phyloP scores from a whole-genome alignment of 805 yeast genomes.

The Metschnikowia borealis region DNA sequence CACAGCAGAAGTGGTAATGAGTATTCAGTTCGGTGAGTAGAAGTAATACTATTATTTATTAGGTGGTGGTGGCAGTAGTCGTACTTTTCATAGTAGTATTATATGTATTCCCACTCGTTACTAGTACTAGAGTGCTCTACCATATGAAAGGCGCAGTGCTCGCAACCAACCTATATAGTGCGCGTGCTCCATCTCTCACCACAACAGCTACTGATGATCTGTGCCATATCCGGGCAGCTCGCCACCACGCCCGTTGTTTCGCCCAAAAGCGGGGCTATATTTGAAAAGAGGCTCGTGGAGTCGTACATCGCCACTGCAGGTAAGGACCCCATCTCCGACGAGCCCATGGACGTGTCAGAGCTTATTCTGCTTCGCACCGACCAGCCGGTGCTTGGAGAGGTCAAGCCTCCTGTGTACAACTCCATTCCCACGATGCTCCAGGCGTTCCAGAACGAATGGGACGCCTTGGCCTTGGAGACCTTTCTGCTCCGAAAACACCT shows the following conservation, averaged over 20 bases:
- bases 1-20: too few relatives aligned
- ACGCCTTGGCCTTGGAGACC: slow-evolving; percentile 75
- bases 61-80: too few relatives aligned
- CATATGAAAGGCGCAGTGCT: not conserved
- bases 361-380: slow-evolving; percentile 25
- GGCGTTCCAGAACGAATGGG: slow-evolving; percentile 86
- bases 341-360: slow-evolving; percentile 55
- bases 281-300: slow-evolving; percentile 58
- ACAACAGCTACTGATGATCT: slow-evolving; percentile 16
- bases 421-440: slow-evolving; percentile 78
- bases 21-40: too few relatives aligned
- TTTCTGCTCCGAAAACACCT: slow-evolving; percentile 74
- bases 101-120: too few relatives aligned
- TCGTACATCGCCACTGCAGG: slow-evolving; percentile 62
- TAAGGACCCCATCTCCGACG: slow-evolving; percentile 72
- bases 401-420: slow-evolving; percentile 46
- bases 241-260: slow-evolving; percentile 75
- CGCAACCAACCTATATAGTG: not conserved
- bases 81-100: too few relatives aligned
- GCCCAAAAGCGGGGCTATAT: slow-evolving; percentile 62
- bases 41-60: too few relatives aligned
- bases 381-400: slow-evolving; percentile 25
- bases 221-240: slow-evolving; percentile 61
- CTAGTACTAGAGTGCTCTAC: not conserved
- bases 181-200: not conserved